A percentile compares a stretch with the other conserved stretches of the same genome.
phyloP scores from a whole-genome alignment of 1,284 basidiomycete genomes.

The Grifola frondosa region DNA sequence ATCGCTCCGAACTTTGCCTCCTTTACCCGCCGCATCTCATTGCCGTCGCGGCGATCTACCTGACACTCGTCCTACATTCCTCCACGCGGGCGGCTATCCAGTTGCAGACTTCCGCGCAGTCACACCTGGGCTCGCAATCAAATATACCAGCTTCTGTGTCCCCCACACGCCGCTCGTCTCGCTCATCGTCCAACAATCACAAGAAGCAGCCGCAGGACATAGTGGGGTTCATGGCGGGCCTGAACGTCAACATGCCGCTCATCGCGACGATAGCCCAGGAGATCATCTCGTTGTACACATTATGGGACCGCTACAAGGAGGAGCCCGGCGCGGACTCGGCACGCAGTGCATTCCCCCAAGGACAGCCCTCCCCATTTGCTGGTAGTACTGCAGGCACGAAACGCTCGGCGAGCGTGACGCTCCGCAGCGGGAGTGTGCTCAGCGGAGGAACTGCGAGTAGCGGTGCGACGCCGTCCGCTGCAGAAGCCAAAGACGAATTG shows the following conservation, averaged over 20 bases:
- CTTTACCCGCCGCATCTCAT: constrained; percentile 93
- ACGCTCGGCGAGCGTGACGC: constrained; percentile 19
- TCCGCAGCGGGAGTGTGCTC: constrained; percentile 24
- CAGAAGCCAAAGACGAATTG: constrained; percentile 27
- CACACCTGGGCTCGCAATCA: constrained; percentile 11
- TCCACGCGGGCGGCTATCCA: constrained; percentile 47
- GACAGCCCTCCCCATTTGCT: not conserved
- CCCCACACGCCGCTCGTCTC: constrained; percentile 56
- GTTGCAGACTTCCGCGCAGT: constrained; percentile 23
- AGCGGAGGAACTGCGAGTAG: constrained; percentile 19
- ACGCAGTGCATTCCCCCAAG: constrained; percentile 16
- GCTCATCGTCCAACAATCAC: constrained; percentile 32
- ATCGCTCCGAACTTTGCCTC: constrained; percentile 87
- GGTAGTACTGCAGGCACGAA: constrained; percentile 14
- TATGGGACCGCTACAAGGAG: constrained; percentile 83
- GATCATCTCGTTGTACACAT: constrained; percentile 84
- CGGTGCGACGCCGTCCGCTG: constrained; percentile 25
- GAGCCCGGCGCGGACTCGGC: constrained; percentile 36
- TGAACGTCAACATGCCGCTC: constrained; percentile 83
- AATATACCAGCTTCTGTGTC: constrained; percentile 18
- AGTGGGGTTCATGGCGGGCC: constrained; percentile 79
- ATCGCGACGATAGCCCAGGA: constrained; percentile 90
- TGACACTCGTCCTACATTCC: constrained; percentile 72
- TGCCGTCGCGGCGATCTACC: constrained; percentile 87
- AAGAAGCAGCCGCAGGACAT: constrained; percentile 60